phyloP scores from a whole-genome alignment of 805 yeast genomes.

The Kurtzmaniella fragi region DNA sequence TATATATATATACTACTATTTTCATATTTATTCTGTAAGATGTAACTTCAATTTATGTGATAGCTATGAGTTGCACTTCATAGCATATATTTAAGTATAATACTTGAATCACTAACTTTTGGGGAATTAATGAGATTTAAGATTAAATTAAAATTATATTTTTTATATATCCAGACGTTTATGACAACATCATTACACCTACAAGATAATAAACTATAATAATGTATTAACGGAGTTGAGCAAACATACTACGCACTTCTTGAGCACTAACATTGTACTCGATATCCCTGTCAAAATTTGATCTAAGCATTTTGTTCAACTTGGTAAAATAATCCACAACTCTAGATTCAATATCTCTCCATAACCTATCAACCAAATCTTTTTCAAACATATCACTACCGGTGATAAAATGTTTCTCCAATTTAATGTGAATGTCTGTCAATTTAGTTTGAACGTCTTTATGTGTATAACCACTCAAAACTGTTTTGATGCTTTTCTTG shows the following conservation, averaged over 20 bases:
- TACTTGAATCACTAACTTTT: too few species aligned
- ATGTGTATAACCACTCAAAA: conserved; percentile 53
- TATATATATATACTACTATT: neutral
- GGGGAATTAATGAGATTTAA: too few species aligned
- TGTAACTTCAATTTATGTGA: too few species aligned
- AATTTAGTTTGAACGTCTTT: conserved; percentile 54
- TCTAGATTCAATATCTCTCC: conserved; percentile 67
- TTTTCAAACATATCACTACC: conserved; percentile 43
- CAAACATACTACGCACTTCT: conserved; percentile 53
- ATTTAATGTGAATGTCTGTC: conserved; percentile 48
- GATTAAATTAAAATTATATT: too few species aligned
- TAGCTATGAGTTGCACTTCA: too few species aligned
- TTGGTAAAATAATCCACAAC: conserved; percentile 52
- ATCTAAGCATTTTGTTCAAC: conserved; percentile 48
- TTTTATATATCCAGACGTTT: too few species aligned
- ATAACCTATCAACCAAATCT: conserved; percentile 54
- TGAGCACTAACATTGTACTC: conserved; percentile 46
- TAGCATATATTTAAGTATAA: too few species aligned
- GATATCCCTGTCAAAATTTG: conserved; percentile 50
- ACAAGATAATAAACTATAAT: too few species aligned
- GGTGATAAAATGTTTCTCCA: conserved; percentile 49
- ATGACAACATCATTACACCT: too few species aligned
- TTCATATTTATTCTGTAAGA: too few species aligned
- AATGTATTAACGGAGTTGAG: neutral
- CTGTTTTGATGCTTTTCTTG: conserved; percentile 50